Evolutionary conservation across 164 flowering plant genomes (phyloP).

Genomic region (Piper longum): DNA sequence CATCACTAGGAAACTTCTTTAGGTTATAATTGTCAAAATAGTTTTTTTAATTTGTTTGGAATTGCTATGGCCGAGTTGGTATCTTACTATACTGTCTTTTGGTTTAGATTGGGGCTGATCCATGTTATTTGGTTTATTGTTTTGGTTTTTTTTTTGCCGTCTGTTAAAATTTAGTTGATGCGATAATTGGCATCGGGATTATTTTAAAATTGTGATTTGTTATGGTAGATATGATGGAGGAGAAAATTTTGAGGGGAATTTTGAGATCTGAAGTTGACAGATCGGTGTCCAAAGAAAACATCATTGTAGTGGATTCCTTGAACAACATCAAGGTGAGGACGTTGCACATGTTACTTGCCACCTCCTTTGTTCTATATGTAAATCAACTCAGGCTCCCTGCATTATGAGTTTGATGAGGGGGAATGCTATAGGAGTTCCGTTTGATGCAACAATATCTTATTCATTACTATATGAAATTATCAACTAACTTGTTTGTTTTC

Average conservation of each 20-base stretch:
- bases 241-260: conserved; percentile 78
- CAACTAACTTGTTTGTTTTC: neutral
- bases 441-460: too few relatives aligned
- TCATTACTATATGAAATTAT: neutral
- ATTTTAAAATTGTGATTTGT: conserved; percentile 1
- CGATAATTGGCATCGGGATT: neutral
- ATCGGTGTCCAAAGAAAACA: conserved; percentile 48
- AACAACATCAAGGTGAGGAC: conserved; percentile 59
- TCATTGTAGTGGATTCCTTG: conserved; percentile 79
- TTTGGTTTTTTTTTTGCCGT: neutral
- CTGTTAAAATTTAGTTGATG: neutral
- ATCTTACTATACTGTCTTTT: too few relatives aligned
- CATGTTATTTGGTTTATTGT: too few relatives aligned
- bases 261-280: conserved; percentile 86
- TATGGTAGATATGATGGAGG: conserved; percentile 42
- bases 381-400: too few relatives aligned
- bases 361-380: neutral
- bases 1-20: too few relatives aligned
- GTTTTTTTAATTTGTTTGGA: too few relatives aligned
- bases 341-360: neutral
- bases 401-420: too few relatives aligned
- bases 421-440: too few relatives aligned
- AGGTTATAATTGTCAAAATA: too few relatives aligned
- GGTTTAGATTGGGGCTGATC: too few relatives aligned
- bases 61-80: too few relatives aligned